These are phyloP conservation scores for Arxiozyma slooffiae DNA, from an alignment of 1,139 yeast genomes.

Conservation along the genomic window DNA sequence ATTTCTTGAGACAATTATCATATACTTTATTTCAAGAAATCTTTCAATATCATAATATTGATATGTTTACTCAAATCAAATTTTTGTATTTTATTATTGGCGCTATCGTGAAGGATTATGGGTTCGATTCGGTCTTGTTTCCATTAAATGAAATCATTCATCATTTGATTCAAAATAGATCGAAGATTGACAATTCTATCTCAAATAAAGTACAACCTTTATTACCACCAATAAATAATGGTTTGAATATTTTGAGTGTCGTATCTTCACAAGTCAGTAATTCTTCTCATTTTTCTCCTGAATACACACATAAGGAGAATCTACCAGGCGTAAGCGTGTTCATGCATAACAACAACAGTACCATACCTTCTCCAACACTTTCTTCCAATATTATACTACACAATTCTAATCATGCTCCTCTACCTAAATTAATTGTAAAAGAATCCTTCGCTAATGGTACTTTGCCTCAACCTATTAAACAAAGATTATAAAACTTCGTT, in stretches of 20 bases:
- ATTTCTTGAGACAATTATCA: constrained; percentile 1
- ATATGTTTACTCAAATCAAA: constrained; percentile 19
- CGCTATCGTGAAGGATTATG: constrained; percentile 67
- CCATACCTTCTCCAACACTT: neutral
- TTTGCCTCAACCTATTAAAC: constrained; percentile 28
- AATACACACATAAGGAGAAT: neutral
- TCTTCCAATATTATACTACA: neutral
- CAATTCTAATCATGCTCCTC: neutral
- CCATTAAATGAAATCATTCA: constrained; percentile 62
- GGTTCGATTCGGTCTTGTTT: constrained; percentile 55
- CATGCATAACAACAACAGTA: neutral
- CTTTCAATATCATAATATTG: constrained; percentile 13
- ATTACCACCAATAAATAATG: constrained; percentile 10
- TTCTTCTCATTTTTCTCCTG: neutral
- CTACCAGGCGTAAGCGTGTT: constrained; percentile 1
- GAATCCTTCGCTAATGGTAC: constrained; percentile 21
- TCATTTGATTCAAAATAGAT: constrained; percentile 39
- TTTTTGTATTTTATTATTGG: constrained; percentile 52
- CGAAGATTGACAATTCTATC: neutral
- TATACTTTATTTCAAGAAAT: neutral
- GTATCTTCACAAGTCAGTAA: constrained; percentile 16
- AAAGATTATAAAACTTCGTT: constrained; percentile 11
- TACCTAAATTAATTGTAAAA: constrained; percentile 10
- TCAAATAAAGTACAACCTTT: constrained; percentile 1
- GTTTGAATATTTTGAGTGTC: constrained; percentile 20